These are phyloP conservation scores for Diplogelasinospora grovesii DNA, from an alignment of 495 filamentous ascomycete species.

Conservation along the genomic window DNA sequence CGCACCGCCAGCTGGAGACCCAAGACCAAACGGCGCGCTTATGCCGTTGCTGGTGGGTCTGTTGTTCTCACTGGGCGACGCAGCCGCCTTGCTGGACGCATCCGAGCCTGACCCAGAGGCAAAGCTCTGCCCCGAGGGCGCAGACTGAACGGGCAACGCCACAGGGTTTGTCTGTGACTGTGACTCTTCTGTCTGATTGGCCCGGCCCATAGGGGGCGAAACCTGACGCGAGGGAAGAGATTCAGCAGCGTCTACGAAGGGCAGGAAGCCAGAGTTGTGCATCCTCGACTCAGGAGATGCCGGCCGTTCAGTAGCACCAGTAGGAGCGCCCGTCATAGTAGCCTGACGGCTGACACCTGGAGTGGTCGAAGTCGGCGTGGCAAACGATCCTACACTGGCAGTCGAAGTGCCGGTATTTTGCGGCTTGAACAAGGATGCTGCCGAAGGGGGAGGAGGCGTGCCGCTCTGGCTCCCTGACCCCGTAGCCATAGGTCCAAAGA, in stretches of 20 bases:
- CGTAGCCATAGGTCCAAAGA: constrained; percentile 62
- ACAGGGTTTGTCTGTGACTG: constrained; percentile 35
- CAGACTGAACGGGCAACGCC: constrained; percentile 26
- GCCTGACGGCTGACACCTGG: constrained; percentile 47
- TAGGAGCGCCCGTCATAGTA: too few species aligned
- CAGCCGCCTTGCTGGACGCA: constrained; percentile 18
- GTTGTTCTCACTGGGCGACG: constrained; percentile 10
- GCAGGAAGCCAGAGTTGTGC: constrained; percentile 63
- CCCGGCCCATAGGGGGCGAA: constrained; percentile 70
- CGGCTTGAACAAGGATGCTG: constrained; percentile 60
- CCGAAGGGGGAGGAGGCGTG: constrained; percentile 47
- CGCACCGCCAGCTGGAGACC: constrained; percentile 12
- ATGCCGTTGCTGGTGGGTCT: constrained; percentile 12
- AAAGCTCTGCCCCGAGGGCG: constrained; percentile 29
- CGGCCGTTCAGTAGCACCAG: constrained; percentile 49
- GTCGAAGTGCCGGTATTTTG: constrained; percentile 51
- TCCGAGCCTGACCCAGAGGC: constrained; percentile 28
- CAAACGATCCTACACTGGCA: constrained; percentile 44
- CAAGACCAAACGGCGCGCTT: constrained; percentile 6
- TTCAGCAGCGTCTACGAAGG: constrained; percentile 57
- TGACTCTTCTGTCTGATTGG: constrained; percentile 62
- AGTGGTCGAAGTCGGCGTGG: constrained; percentile 47
- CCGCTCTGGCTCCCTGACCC: constrained; percentile 25
- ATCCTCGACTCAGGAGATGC: constrained; percentile 62
- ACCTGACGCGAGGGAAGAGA: constrained; percentile 70